phyloP scores from a whole-genome alignment of 495 filamentous ascomycete genomes.

The Xylaria bambusicola region DNA sequence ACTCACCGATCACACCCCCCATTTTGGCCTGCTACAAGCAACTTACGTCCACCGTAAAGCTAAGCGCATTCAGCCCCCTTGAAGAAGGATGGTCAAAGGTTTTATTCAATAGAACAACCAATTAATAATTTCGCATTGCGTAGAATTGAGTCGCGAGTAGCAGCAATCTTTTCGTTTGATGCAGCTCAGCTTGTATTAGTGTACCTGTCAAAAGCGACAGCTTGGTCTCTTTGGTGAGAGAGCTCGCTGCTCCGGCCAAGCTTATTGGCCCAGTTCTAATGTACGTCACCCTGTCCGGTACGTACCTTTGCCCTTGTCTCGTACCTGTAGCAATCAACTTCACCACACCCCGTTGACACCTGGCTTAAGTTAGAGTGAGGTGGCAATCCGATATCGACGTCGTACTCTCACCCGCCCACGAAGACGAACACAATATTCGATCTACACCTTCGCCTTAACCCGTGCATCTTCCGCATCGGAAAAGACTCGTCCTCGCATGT shows the following conservation, averaged over 20 bases:
- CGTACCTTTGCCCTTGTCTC: background rate
- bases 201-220: too few relatives aligned
- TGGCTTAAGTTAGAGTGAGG: slow-evolving; percentile 24
- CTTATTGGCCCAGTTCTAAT: too few relatives aligned
- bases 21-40: too few relatives aligned
- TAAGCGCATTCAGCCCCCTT: background rate
- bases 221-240: too few relatives aligned
- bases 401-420: background rate
- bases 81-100: background rate
- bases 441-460: too few relatives aligned
- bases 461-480: too few relatives aligned
- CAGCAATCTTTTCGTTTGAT: background rate
- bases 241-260: too few relatives aligned
- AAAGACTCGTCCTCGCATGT: slow-evolving; percentile 11
- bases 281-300: background rate
- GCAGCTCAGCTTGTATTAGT: too few relatives aligned
- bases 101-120: background rate
- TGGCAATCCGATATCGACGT: background rate
- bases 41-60: too few relatives aligned
- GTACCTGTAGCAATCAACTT: too few relatives aligned
- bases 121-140: background rate
- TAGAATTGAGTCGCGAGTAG: background rate
- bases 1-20: too few relatives aligned
- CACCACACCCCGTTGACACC: slow-evolving; percentile 36
- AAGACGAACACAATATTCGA: background rate